Evolutionary conservation across 768 basidiomycete genomes (phyloP), one percentile per base, ranked within the genome.

Genomic region (Hortiboletus flavorubellus): DNA sequence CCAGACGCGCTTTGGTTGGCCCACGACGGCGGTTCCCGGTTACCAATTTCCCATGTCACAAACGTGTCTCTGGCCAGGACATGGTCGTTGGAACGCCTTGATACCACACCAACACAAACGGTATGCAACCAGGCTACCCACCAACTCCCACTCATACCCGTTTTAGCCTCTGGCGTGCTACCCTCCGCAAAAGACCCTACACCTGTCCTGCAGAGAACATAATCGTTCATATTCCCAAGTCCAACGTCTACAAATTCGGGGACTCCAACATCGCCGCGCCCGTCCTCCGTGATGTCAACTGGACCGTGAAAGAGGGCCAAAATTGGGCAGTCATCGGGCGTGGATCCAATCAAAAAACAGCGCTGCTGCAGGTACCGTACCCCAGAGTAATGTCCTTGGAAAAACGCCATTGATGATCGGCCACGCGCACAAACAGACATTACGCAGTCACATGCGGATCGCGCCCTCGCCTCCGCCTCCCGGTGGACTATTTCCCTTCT

Each of bases 281-380:
- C 14, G 74, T 84, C 5, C 76, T 88, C 59, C 76, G 70, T 0
- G 72, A 78, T 54, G 65, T 87, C 2, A 65, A 76, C 14, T 89
- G 87, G 87, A 80, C 75, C 7, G 75, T 88, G 0, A 69, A 77
- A 23, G 77, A 85, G 18, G 78, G 78, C 29, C 81, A 91, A 64
- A 83, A 77, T 15, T 93, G 91, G 91, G 91, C 86, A 0, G 77
- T 93, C 9, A 76, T 93, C 5, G 84, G 85, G 2, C 80, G 83
- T 30, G 82, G 81, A 2, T 78, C 83, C 18, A 82, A 83, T 21
- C 81, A 84, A 56, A 89, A 88, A 58, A 71, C 79, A 0, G 72
- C 75, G 0, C 52, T 91, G 14, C 79, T 93, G 55, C 83, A 88
- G 76, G 91, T 90, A 64, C 15, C 14, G 46, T 58, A 5, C 21